Evolutionary conservation across 257 asterid species (phyloP), one percentile per base, ranked within the genome.

Genomic region (Lavandula angustifolia): DNA sequence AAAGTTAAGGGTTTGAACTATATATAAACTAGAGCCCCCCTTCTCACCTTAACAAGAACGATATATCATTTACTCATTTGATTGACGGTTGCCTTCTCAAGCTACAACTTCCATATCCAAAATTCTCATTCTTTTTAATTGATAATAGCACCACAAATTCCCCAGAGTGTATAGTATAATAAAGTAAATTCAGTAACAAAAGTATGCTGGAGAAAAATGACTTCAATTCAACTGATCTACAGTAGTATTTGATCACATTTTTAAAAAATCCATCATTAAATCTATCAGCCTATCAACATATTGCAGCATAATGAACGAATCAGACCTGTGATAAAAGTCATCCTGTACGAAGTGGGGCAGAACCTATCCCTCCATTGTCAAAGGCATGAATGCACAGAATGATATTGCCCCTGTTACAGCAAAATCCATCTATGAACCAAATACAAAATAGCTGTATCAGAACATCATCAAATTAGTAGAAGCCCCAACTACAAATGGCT

Each of bases 401-500:
- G 35, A 46, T 43, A 54, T 2, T 9, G 0, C 52, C 51, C 47
- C 9, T 37, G 17, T 27, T 66, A 52, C 64, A 35, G 57, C 54
- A 65, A 51, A 62, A 60, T 62, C 68, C 48, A 29, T 58, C 68
- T 41, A 59, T 55, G 64, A 33, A 54, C 27, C 6, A 64, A 48
- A 49, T 54, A 47, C 68, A 14, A 22, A 50, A 34, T 10, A 55
- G 34, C 73, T 13, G 27, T 12, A 17, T 80, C 79, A 92, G 72
- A 92, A 92, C 99, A 92, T 89, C 79, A 87, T 72, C 85, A 92
- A 79, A 72, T 87, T 87, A 37, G 92, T 78, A 1, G 97, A 83
- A 62, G 90, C 80, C 78, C 96, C 97, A 44, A 92, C 96, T 43
- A 92, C 86, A 73, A 92, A 92, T 0, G 97, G 99, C 75, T 92